Percentiles rank a stretch among this genome's conserved stretches.
Evolutionary conservation across 768 basidiomycete genomes (phyloP).

Genomic region (Collybia mongolica): DNA sequence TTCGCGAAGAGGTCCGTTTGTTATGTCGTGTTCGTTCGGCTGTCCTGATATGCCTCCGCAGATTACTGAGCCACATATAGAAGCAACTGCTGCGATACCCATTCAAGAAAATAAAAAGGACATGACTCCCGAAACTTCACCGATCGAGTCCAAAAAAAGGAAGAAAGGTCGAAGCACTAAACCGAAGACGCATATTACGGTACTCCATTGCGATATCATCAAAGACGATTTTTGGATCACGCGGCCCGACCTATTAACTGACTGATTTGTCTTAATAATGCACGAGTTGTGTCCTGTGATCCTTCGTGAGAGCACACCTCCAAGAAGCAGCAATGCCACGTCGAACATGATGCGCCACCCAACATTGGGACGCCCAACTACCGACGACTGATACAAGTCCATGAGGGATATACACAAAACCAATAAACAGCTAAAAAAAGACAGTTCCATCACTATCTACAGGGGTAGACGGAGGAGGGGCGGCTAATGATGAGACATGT

Average conservation of each 20-base stretch:
- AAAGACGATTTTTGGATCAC: constrained; percentile 76
- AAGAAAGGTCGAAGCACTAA: constrained; percentile 31
- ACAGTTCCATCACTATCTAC: constrained; percentile 2
- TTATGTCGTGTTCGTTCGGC: not conserved
- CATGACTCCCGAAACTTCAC: not conserved
- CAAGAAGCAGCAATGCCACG: not conserved
- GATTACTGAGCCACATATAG: constrained; percentile 4
- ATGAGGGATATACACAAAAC: not conserved
- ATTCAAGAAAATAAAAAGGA: not conserved
- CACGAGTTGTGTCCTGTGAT: too few relatives aligned
- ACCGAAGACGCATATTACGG: constrained; percentile 43
- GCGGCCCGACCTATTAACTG: constrained; percentile 48
- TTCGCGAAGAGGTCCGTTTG: constrained; percentile 56
- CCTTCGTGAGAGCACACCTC: not conserved
- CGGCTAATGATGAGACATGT: too few relatives aligned
- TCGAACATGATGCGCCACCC: too few relatives aligned
- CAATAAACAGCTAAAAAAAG: not conserved
- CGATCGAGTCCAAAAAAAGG: constrained; percentile 6
- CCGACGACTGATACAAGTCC: not conserved
- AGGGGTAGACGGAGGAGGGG: not conserved
- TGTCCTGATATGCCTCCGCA: not conserved
- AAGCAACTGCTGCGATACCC: not conserved
- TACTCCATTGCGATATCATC: constrained; percentile 85
- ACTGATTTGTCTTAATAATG: too few relatives aligned
- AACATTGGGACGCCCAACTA: too few relatives aligned